Evolutionary conservation across 805 yeast genomes (phyloP).

Genomic region (Myxozyma neotropica): DNA sequence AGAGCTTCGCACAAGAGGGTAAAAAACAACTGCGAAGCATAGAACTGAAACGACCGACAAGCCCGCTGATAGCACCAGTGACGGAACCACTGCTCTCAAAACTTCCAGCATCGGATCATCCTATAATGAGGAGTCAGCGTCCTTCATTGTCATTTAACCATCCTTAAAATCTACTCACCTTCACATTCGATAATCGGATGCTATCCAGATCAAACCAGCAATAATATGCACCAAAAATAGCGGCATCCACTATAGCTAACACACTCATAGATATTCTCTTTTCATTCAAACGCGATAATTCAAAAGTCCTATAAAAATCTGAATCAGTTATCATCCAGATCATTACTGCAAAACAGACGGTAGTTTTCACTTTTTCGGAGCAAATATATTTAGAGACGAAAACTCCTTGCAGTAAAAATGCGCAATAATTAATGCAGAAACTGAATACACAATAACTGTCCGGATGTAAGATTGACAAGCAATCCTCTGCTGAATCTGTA

Average conservation of each 20-base stretch:
- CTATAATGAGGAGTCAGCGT: slow-evolving; percentile 3
- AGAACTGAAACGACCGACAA: neutral
- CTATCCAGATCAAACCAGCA: slow-evolving; percentile 24
- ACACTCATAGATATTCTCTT: slow-evolving; percentile 17
- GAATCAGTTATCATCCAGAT: neutral
- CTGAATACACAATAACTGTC: slow-evolving; percentile 14
- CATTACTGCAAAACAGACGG: neutral
- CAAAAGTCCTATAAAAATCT: slow-evolving; percentile 22
- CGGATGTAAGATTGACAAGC: slow-evolving; percentile 6
- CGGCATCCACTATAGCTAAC: slow-evolving; percentile 18
- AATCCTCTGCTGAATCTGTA: slow-evolving; percentile 10
- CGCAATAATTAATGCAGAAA: slow-evolving; percentile 6
- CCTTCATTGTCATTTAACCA: too few relatives aligned
- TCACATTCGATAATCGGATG: slow-evolving; percentile 16
- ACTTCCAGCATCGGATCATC: slow-evolving; percentile 25
- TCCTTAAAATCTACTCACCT: slow-evolving; percentile 11
- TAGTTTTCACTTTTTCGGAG: slow-evolving; percentile 21
- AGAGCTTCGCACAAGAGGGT: slow-evolving; percentile 20
- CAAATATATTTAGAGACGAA: slow-evolving; percentile 15
- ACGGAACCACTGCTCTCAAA: neutral
- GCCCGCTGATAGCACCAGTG: neutral
- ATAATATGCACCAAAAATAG: slow-evolving; percentile 21
- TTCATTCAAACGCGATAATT: slow-evolving; percentile 30
- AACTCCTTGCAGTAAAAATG: slow-evolving; percentile 25
- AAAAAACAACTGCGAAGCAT: slow-evolving; percentile 11